Evolutionary conservation across 1,139 yeast species (phyloP).

Genomic region (Lodderomyces beijingensis): DNA sequence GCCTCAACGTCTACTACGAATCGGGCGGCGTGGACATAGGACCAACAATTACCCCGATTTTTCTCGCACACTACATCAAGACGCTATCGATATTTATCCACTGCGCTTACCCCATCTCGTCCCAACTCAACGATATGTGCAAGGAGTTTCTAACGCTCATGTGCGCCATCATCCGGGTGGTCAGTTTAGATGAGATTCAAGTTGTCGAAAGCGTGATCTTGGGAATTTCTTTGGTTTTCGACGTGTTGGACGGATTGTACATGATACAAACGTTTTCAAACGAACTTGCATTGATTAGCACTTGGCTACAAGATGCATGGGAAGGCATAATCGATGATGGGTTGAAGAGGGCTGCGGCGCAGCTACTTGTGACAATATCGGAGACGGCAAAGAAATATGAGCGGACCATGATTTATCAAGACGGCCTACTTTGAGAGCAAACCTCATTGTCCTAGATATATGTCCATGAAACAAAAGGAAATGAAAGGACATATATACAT

Average conservation of each 20-base stretch:
- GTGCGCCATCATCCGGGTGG: constrained; percentile 20
- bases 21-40: constrained; percentile 44
- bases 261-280: constrained; percentile 25
- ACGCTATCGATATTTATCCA: constrained; percentile 55
- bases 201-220: constrained; percentile 46
- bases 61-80: constrained; percentile 56
- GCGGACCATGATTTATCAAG: constrained; percentile 15
- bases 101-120: constrained; percentile 52
- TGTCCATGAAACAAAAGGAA: no score
- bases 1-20: constrained; percentile 52
- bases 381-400: constrained; percentile 18
- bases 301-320: constrained; percentile 44
- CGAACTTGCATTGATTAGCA: constrained; percentile 29
- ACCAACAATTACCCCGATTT: constrained; percentile 48
- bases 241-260: constrained; percentile 37
- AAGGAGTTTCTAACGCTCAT: constrained; percentile 46
- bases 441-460: no score
- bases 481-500: no score
- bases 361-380: constrained; percentile 38
- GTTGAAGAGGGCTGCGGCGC: constrained; percentile 48
- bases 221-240: constrained; percentile 43
- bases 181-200: constrained; percentile 26
- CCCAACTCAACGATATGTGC: constrained; percentile 53
- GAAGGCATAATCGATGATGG: constrained; percentile 42
- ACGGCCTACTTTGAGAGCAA: no score